Evolutionary conservation across 768 basidiomycete genomes (phyloP).

Genomic region (Amanita polypyramis): DNA sequence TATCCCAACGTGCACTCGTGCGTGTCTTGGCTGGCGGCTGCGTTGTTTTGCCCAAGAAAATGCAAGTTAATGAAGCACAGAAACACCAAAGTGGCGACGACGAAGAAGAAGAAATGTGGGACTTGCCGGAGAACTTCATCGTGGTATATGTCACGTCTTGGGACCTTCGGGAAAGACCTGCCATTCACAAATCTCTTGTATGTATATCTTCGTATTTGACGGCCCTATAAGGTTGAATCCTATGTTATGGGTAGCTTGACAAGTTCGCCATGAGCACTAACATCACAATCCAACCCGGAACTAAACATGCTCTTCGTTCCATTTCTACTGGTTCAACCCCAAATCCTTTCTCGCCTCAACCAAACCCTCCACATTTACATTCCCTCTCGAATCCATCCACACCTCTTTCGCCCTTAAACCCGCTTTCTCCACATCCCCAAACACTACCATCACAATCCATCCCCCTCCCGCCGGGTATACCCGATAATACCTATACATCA

Average conservation of each 20-base stretch:
- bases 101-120: slow-evolving; percentile 24
- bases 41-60: slow-evolving; percentile 27
- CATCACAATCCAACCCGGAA: slow-evolving; percentile 35
- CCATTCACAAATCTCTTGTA: slow-evolving; percentile 57
- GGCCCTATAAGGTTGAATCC: slow-evolving; percentile 6
- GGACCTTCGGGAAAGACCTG: slow-evolving; percentile 54
- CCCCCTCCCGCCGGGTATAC: not conserved
- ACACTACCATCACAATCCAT: not conserved
- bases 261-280: slow-evolving; percentile 70
- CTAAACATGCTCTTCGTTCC: slow-evolving; percentile 25
- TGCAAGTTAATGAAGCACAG: slow-evolving; percentile 13
- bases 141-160: slow-evolving; percentile 62
- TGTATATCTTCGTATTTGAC: slow-evolving; percentile 16
- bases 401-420: not conserved
- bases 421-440: not conserved
- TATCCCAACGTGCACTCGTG: slow-evolving; percentile 49
- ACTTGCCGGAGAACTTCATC: slow-evolving; percentile 59
- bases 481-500: not conserved
- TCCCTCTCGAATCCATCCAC: not conserved
- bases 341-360: slow-evolving; percentile 11
- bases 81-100: slow-evolving; percentile 10
- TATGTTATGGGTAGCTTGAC: slow-evolving; percentile 42
- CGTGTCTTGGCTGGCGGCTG: slow-evolving; percentile 40
- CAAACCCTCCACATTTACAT: not conserved
- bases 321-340: not conserved